Evolutionary conservation across 2,329 filamentous ascomycete species (phyloP), one percentile per base, ranked within the genome.

Genomic region (Paecilomyces formosus): DNA sequence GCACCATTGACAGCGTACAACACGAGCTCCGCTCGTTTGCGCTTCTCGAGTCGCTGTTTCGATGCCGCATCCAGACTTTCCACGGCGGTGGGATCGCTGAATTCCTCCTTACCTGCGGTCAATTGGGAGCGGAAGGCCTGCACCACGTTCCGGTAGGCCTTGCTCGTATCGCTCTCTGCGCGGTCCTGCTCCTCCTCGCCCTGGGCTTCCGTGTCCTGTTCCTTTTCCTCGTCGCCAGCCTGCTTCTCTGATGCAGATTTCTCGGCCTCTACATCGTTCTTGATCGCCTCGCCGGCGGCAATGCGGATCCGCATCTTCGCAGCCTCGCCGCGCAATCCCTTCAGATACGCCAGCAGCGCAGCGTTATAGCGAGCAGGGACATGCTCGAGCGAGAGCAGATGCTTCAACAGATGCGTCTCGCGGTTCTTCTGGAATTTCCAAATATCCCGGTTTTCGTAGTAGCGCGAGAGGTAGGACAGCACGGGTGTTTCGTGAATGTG

Each of bases 341-440:
- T 79, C 63, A 97, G 84, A 76, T 97, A 97, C 55, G 85, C 81
- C 69, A 88, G 84, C 50, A 97, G 85, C 22, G 85, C 80, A 53
- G 83, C 76, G 59, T 90, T 86, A 74, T 93, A 84, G 60, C 82
- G 77, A 15, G 86, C 76, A 0, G 92, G 90, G 51, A 97, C 83
- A 51, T 84, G 82, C 65, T 86, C 83, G 63, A 85, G 76, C 64
- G 89, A 86, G 70, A 95, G 90, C 53, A 89, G 77, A 77, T 95
- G 86, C 73, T 94, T 93, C 70, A 97, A 84, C 12, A 97, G 80
- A 65, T 90, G 85, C 57, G 87, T 90, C 74, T 97, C 92, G 70
- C 91, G 86, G 66, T 91, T 92, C 78, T 97, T 97, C 79, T 95
- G 96, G 79, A 97, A 97, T 74, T 96, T 97, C 93, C 93, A 97